These are phyloP conservation scores for Carex scoparia DNA, from an alignment of 176 grass and related monocot species.

Conservation along the genomic window DNA sequence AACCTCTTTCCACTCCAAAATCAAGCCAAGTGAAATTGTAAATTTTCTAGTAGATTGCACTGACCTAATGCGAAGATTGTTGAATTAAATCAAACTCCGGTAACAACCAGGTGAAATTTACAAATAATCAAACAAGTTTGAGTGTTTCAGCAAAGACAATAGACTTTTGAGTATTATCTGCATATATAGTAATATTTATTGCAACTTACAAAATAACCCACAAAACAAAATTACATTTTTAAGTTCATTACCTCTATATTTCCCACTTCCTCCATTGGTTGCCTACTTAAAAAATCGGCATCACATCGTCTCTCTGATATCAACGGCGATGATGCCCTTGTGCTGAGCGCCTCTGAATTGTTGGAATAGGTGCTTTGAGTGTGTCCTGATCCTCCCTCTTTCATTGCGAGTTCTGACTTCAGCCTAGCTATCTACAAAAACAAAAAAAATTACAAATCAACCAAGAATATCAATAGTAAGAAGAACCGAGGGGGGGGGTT, in stretches of 20 bases:
- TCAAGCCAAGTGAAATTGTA: neutral
- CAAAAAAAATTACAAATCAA: conserved; percentile 14
- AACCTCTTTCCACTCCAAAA: neutral
- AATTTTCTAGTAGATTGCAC: neutral
- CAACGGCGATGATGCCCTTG: conserved; percentile 47
- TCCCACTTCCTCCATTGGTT: conserved; percentile 94
- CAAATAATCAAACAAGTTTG: conserved; percentile 2
- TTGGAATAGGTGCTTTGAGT: conserved; percentile 33
- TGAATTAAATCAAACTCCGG: neutral
- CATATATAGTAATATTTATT: neutral
- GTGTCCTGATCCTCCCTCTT: conserved; percentile 64
- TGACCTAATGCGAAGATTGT: neutral
- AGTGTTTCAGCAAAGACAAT: neutral
- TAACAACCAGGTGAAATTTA: neutral
- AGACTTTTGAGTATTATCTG: neutral
- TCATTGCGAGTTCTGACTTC: conserved; percentile 68
- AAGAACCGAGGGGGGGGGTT: neutral
- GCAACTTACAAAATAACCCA: neutral
- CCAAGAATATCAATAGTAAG: conserved; percentile 23
- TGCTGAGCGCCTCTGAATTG: conserved; percentile 43
- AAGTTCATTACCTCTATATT: conserved; percentile 78
- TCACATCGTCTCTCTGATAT: conserved; percentile 45
- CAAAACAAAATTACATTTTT: neutral
- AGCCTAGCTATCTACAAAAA: conserved; percentile 61
- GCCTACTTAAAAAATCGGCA: conserved; percentile 56